Base-by-base conservation (phyloP, 805 yeast genomes). In the Metschnikowia borealis region DNA sequence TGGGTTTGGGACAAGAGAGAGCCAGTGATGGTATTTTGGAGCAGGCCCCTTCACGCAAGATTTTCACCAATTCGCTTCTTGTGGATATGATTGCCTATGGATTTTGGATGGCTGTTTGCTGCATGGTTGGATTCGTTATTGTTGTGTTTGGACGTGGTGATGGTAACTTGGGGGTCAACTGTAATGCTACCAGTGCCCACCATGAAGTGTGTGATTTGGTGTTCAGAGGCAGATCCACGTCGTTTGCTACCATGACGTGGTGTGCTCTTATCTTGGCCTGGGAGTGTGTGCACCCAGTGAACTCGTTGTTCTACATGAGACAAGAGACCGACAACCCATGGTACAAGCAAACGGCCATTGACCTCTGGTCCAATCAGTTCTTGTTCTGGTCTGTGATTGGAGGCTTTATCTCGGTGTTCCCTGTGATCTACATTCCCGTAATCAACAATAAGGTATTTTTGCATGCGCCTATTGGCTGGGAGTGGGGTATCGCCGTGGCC, bases 1-100 rank as follows among this genome's bases (percentile, higher is more conserved):
- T 60, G 58, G 63, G 60, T 14, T 56, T 54, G 55, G 63, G 62
- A 41, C 75, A 70, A 55, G 75, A 71, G 54, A 64, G 57, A 48
- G 76, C 76, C 14, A 52, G 61, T 43, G 74, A 68, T 34, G 76
- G 71, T 46, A 63, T 71, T 36, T 64, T 72, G 53, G 68, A 68
- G 14, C 57, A 61, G 38, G 70, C 74, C 4, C 77, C 77, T 15
- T 67, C 65, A 49, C 66, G 62, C 40, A 62, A 64, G 15, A 70
- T 71, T 35, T 71, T 72, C 58, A 71, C 75, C 14, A 62, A 67
- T 64, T 75, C 72, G 52, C 69, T 71, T n/a, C 64, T 71, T 34
- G 54, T 65, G 38, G 77, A 72, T 56, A 72, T 70, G 75, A 29
- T 68, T 23, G 75, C 62, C 6, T 71, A 70, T 50, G 77, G 76